Conservation (phyloP, 2,329 filamentous ascomycete genomes). For the Salinomyces thailandicus region DNA sequence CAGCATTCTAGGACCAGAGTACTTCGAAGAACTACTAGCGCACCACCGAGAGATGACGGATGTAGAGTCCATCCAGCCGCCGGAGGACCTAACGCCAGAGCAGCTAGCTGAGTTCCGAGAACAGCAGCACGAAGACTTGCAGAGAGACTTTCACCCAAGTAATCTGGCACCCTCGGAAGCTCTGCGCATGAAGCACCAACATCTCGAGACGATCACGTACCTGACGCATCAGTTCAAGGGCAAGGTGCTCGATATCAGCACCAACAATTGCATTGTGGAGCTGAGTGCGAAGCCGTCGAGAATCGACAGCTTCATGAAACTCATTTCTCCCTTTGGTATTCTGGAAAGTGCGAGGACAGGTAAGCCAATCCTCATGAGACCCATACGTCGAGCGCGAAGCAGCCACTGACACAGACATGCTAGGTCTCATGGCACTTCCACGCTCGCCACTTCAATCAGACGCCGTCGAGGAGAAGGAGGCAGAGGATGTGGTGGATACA, state of each 20-base stretch:
- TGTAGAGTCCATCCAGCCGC: conserved; percentile 24
- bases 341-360: conserved; percentile 88
- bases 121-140: conserved; percentile 23
- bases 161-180: conserved; percentile 79
- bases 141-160: conserved; percentile 75
- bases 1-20: conserved; percentile 92
- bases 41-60: conserved; percentile 87
- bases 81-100: conserved; percentile 16
- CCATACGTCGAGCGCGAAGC: not conserved
- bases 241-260: conserved; percentile 96
- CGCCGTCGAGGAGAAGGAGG: conserved; percentile 72
- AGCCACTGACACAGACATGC: conserved; percentile 10
- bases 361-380: conserved; percentile 27
- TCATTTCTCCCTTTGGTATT: conserved; percentile 88
- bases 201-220: conserved; percentile 91
- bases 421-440: conserved; percentile 84
- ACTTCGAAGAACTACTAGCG: conserved; percentile 91
- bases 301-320: conserved; percentile 96
- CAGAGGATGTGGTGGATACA: conserved; percentile 87
- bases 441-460: conserved; percentile 73
- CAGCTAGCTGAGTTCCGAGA: conserved; percentile 13
- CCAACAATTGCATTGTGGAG: conserved; percentile 96
- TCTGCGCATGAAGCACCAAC: conserved; percentile 91
- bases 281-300: conserved; percentile 84
- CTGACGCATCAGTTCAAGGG: conserved; percentile 95